phyloP scores from a whole-genome alignment of 257 asterid species.

The Solanum lignicaule region DNA sequence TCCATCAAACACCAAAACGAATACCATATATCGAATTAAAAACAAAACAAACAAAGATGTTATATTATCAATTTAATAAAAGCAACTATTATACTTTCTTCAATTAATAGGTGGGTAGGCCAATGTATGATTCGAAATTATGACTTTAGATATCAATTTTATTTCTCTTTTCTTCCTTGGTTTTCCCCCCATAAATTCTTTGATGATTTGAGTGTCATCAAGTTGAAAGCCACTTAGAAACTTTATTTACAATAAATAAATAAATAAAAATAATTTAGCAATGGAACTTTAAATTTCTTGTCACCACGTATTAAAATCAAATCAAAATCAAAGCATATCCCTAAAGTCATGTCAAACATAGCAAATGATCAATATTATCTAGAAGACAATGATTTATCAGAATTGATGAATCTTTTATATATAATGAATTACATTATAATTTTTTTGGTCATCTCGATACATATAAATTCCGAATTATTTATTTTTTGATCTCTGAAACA shows the following conservation, averaged over 20 bases:
- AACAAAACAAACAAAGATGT: background rate
- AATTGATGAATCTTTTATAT: background rate
- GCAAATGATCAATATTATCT: background rate
- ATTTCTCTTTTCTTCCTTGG: background rate
- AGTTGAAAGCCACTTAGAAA: background rate
- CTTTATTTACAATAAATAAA: background rate
- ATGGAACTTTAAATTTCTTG: background rate
- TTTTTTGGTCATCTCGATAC: background rate
- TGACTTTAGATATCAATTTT: background rate
- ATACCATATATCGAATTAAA: background rate
- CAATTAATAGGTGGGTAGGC: background rate
- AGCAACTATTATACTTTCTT: background rate
- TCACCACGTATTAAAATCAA: background rate
- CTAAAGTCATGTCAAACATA: background rate
- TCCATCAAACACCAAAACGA: background rate
- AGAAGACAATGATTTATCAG: background rate
- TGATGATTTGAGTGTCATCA: background rate
- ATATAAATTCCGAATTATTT: background rate
- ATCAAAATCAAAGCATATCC: background rate
- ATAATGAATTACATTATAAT: background rate
- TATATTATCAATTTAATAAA: background rate
- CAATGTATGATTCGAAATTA: background rate
- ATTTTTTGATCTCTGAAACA: background rate
- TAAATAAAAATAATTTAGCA: background rate
- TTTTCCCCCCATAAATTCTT: background rate